Conservation (phyloP, 805 yeast species). For the Kuraishia hungarica region DNA sequence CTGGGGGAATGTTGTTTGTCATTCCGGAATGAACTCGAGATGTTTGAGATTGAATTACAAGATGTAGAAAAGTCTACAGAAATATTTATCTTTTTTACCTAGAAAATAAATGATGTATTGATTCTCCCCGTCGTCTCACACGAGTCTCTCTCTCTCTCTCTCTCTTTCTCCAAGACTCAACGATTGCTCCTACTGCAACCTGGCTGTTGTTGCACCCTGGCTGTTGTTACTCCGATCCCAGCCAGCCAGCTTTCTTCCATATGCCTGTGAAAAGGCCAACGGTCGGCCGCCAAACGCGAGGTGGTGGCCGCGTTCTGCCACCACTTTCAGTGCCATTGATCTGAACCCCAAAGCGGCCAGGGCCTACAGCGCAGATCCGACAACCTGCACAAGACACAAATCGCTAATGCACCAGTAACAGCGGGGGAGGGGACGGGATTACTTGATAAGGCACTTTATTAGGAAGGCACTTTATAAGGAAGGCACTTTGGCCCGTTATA, state of each 20-base stretch:
- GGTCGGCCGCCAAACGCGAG: background rate
- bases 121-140: background rate
- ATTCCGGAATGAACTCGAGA: background rate
- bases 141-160: background rate
- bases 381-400: too few species aligned
- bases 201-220: background rate
- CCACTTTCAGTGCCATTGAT: too few species aligned
- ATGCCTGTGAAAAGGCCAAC: background rate
- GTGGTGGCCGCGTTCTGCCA: background rate
- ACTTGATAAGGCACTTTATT: too few species aligned
- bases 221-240: background rate
- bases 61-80: too few species aligned
- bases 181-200: background rate
- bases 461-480: too few species aligned
- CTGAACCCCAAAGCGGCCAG: too few species aligned
- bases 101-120: too few species aligned
- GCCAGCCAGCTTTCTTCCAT: background rate
- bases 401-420: too few species aligned
- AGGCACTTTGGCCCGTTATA: too few species aligned
- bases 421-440: too few species aligned
- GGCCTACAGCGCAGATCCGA: too few species aligned
- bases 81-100: too few species aligned
- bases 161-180: background rate
- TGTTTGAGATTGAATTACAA: background rate
- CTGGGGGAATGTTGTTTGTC: constrained; percentile 18